Percentiles rank a stretch among this genome's conserved stretches.
Evolutionary conservation across 2,329 filamentous ascomycete genomes (phyloP).

Genomic region (Rhynchosporium secalis): DNA sequence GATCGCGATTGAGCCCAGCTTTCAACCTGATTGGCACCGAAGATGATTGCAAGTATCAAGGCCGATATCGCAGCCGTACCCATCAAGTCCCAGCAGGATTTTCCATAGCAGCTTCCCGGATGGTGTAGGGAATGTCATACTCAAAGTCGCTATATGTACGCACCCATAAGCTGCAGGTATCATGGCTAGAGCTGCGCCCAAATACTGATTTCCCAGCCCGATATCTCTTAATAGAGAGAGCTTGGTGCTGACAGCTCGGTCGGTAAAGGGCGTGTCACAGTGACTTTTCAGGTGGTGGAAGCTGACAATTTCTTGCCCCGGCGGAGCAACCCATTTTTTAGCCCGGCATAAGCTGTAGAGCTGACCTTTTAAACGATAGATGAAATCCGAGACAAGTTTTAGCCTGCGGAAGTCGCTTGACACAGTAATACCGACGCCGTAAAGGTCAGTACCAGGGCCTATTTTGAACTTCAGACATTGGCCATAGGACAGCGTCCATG

Average conservation of each 20-base stretch:
- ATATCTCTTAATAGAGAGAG: not conserved
- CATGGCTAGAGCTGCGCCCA: slow-evolving; percentile 7
- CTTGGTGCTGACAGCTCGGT: not conserved
- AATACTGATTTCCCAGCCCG: not conserved
- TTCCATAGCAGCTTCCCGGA: slow-evolving; percentile 17
- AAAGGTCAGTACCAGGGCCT: not conserved
- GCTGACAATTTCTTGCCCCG: not conserved
- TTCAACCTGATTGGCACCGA: too few species aligned
- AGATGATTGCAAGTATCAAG: too few species aligned
- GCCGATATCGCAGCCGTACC: too few species aligned
- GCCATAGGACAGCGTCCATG: not conserved
- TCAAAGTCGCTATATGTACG: slow-evolving; percentile 13
- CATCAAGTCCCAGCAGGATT: not conserved
- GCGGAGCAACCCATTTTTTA: too few species aligned
- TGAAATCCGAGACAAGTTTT: not conserved
- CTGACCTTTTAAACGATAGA: not conserved
- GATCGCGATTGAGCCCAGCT: too few species aligned
- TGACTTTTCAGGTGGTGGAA: not conserved
- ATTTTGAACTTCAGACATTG: not conserved
- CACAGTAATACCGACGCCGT: not conserved
- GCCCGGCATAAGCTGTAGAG: too few species aligned
- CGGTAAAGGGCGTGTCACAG: not conserved
- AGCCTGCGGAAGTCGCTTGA: not conserved
- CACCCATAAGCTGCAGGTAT: slow-evolving; percentile 16
- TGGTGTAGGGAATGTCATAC: slow-evolving; percentile 13